Evolutionary conservation across 257 asterid species (phyloP), one percentile per base, ranked within the genome.

Genomic region (Solanum raphanifolium): DNA sequence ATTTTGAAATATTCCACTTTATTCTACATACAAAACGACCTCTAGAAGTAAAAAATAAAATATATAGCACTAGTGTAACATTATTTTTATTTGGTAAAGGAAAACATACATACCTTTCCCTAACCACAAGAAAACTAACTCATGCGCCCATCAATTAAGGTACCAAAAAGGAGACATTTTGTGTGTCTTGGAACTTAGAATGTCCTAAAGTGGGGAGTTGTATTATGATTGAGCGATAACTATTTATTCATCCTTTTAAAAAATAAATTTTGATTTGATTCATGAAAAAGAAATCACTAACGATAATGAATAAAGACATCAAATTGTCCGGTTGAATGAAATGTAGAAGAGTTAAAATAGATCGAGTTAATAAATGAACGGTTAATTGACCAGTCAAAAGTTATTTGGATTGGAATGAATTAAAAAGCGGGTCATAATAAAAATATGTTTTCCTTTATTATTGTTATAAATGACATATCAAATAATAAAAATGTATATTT

Each of bases 81-180:
- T 65, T 65, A 65, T n/a, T n/a, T 65, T 65, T n/a, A 65, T 65
- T 65, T 65, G 15, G 31, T 65, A 41, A 78, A 78, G n/a, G 5
- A 41, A 41, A 31, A 78, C 62, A 78, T 78, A 78, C 35, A 78
- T 78, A 39, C 62, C 62, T 78, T 78, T 41, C 84, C 62, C 62
- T 41, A 41, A 41, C n/a, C 62, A 41, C n/a, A 78, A 78, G 84
- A 78, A 78, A 78, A 78, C 62, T n/a, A 39, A 78, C 62, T 13
- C 84, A 78, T 41, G 35, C 55, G 58, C 74, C 58, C 10, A 34
- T 35, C n/a, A 58, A 36, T 78, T 46, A 78, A 8, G 8, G 38
- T 60, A 66, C 83, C 25, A 69, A 81, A 72, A 78, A 52, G 32
- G 58, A 2, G 60, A 60, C 18, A 20, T 90, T 92, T 92, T 88